phyloP scores from a whole-genome alignment of 2,329 filamentous ascomycete genomes.

The Ophiostoma quercus region DNA sequence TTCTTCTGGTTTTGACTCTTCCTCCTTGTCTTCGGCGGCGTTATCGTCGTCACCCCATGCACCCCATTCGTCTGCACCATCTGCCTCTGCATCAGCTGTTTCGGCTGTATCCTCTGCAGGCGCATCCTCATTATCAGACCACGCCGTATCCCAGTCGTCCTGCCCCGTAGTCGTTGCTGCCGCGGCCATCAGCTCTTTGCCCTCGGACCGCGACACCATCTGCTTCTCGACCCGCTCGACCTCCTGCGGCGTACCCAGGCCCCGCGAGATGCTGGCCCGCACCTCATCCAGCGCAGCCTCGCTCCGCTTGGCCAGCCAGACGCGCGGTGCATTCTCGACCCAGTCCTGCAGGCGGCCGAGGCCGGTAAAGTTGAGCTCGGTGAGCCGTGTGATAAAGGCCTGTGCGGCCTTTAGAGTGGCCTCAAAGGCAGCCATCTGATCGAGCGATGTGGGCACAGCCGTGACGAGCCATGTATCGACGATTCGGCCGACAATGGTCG shows the following conservation, averaged over 20 bases:
- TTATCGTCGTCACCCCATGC: slow-evolving; percentile 36
- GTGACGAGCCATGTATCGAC: slow-evolving; percentile 70
- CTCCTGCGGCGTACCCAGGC: slow-evolving; percentile 57
- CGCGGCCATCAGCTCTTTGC: slow-evolving; percentile 54
- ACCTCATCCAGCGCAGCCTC: slow-evolving; percentile 73
- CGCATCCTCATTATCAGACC: slow-evolving; percentile 63
- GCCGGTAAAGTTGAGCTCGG: slow-evolving; percentile 57
- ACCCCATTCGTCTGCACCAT: slow-evolving; percentile 38
- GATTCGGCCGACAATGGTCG: slow-evolving; percentile 60
- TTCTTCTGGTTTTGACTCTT: slow-evolving; percentile 19
- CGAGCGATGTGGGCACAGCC: slow-evolving; percentile 68
- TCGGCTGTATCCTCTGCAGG: slow-evolving; percentile 26
- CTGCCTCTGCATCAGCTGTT: slow-evolving; percentile 30
- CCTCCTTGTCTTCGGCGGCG: slow-evolving; percentile 34
- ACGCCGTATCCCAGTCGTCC: slow-evolving; percentile 71
- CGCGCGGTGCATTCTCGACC: slow-evolving; percentile 71
- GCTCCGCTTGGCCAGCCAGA: slow-evolving; percentile 81
- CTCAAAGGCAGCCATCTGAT: slow-evolving; percentile 67
- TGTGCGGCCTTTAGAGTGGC: slow-evolving; percentile 59
- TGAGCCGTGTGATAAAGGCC: slow-evolving; percentile 59
- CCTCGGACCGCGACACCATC: slow-evolving; percentile 62
- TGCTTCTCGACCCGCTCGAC: slow-evolving; percentile 85
- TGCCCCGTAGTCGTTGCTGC: slow-evolving; percentile 40
- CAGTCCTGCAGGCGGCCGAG: slow-evolving; percentile 66
- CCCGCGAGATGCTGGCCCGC: slow-evolving; percentile 61